phyloP scores from a whole-genome alignment of 208 protist genomes.

The Entamoeba invadens region DNA sequence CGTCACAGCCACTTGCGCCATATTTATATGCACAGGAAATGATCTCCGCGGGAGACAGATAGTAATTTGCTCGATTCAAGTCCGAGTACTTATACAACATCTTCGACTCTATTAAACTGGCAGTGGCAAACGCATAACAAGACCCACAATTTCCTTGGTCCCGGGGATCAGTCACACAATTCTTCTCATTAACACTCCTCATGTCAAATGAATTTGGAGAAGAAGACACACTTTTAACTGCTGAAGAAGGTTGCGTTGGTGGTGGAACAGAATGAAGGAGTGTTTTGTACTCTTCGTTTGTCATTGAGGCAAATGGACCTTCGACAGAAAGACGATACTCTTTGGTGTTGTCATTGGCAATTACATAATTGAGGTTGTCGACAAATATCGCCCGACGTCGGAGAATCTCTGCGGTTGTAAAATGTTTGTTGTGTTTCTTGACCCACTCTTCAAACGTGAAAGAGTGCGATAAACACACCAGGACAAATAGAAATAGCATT shows the following conservation, averaged over 20 bases:
- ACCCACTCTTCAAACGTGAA: not conserved
- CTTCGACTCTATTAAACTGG: not conserved
- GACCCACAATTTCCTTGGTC: conserved; percentile 2
- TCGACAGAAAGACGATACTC: not conserved
- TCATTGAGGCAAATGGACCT: not conserved
- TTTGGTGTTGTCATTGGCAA: not conserved
- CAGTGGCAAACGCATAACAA: conserved; percentile 10
- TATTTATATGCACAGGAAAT: not conserved
- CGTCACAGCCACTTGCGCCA: not conserved
- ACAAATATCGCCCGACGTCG: not conserved
- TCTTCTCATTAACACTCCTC: not conserved
- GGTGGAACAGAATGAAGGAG: not conserved
- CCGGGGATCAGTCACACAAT: not conserved
- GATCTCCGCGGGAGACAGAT: not conserved
- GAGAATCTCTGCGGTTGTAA: not conserved
- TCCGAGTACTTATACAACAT: not conserved
- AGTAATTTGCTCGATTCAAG: not conserved
- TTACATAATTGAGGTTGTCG: not conserved
- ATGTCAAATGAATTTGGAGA: not conserved
- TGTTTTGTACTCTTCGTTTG: not conserved
- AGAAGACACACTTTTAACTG: not conserved
- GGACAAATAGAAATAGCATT: no score
- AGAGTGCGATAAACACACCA: not conserved
- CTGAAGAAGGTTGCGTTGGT: not conserved
- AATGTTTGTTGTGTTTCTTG: not conserved